Base-by-base conservation (phyloP, 2,329 filamentous ascomycete genomes). In the Talaromyces rugulosus region DNA sequence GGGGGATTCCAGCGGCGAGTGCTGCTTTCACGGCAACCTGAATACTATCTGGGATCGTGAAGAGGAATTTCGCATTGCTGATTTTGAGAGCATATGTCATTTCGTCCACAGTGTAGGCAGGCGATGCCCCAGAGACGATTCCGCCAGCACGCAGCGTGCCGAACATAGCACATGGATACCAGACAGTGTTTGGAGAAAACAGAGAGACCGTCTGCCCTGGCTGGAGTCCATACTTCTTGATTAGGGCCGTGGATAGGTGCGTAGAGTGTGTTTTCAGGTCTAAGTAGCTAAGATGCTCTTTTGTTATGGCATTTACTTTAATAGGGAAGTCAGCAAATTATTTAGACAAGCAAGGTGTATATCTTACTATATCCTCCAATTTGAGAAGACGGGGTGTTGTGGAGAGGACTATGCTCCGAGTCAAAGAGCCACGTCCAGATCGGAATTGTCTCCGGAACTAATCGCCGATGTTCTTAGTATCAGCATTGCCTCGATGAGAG, bases 81-180 rank as follows among this genome's bases (percentile, higher is more conserved):
- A 80, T 86, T 66, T 83, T 81, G 2, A 89, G 74, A 1, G 85
- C 86, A 71, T 88, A 88, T 0, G 81, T 83, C 84, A 89, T 88
- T 66, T 90, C 87, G 56, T 89, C 87, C 16, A 85, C 78, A 61
- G 85, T 88, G 72, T 89, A 89, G 0, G 86, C 87, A 0, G 87
- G 87, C 16, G 81, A 85, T 0, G 86, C 87, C 1, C 87, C 87
- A 2, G 81, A 85, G 1, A 88, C 83, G 33, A 85, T 80, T 8
- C 83, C 86, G 65, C 80, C 83, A 5, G 78, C 79, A 12, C 82
- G 79, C 7, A 86, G 75, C 1, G 82, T 81, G 0, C 82, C 82
- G 61, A 85, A 81, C 78, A 88, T 84, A 14, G 83, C 85, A 5
- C 88, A 82, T 0, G 87, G 86, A 67, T 88, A 89, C 85, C 85